Conservation (phyloP, 2,329 filamentous ascomycete species). For the Lachnellula hyalina region DNA sequence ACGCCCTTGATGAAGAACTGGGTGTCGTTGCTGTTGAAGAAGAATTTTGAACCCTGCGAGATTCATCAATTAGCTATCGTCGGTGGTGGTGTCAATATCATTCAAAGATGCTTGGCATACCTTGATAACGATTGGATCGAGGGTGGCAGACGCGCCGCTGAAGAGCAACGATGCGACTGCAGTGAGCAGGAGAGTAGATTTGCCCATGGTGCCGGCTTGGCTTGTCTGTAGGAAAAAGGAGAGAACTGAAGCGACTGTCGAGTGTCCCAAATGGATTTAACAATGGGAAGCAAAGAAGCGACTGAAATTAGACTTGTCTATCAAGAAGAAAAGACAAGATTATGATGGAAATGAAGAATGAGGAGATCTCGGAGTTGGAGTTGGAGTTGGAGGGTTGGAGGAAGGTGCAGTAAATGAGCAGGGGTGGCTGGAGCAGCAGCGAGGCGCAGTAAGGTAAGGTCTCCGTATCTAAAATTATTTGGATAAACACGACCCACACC, state of each 20-base stretch:
- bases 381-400: too few species aligned
- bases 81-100: neutral
- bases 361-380: too few species aligned
- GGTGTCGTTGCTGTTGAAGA: conserved; percentile 48
- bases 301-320: neutral
- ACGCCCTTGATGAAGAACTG: conserved; percentile 94
- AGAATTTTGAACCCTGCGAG: conserved; percentile 28
- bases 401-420: too few species aligned
- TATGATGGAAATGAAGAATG: too few species aligned
- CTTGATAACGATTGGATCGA: conserved; percentile 48
- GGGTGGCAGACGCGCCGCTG: conserved; percentile 42
- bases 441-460: too few species aligned
- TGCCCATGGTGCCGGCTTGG: conserved; percentile 7
- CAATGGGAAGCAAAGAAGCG: neutral
- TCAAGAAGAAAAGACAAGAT: neutral
- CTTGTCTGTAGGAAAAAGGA: neutral
- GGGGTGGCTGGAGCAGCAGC: too few species aligned
- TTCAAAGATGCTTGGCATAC: conserved; percentile 13
- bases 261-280: neutral
- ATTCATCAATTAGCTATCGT: neutral
- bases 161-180: conserved; percentile 45
- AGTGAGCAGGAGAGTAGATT: conserved; percentile 28
- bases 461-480: too few species aligned
- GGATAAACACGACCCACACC: too few species aligned
- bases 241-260: neutral